Conservation (phyloP, 192 early-diverging fungal species). For the Coemansia sp. region DNA sequence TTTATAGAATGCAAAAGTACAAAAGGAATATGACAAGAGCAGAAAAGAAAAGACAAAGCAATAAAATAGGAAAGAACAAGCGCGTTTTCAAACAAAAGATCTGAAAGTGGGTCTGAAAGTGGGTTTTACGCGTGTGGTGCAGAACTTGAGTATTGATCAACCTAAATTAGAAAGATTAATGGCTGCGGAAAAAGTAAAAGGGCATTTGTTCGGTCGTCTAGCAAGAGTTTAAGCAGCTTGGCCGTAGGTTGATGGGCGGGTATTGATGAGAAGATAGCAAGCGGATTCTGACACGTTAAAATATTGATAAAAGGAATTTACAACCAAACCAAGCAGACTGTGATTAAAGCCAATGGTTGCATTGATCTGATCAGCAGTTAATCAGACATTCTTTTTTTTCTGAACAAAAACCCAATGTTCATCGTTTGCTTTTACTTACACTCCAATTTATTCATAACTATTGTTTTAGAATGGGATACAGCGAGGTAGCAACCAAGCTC, state of each 20-base stretch:
- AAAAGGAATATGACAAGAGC: not conserved
- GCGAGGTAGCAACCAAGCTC: slow-evolving; percentile 22
- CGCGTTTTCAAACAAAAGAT: not conserved
- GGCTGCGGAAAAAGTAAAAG: not conserved
- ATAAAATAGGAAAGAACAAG: not conserved
- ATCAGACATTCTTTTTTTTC: no score
- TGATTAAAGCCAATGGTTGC: no score
- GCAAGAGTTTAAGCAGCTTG: no score
- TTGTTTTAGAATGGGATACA: not conserved
- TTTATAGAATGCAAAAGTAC: not conserved
- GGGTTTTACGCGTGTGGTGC: not conserved
- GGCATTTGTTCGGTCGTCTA: no score
- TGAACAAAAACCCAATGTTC: no score
- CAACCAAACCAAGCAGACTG: no score
- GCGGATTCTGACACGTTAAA: no score
- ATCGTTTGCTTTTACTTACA: not conserved
- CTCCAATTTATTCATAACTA: not conserved
- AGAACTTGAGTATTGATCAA: not conserved
- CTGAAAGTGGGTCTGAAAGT: no score
- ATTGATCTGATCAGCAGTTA: no score
- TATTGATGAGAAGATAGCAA: no score
- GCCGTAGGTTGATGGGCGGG: no score
- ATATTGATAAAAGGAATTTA: no score
- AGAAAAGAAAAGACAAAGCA: not conserved
- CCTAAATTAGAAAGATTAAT: not conserved